A percentile compares a stretch with the other conserved stretches of the same genome.
Evolutionary conservation across 108 stramenopile species (phyloP).

Genomic region (Tribonema minus): DNA sequence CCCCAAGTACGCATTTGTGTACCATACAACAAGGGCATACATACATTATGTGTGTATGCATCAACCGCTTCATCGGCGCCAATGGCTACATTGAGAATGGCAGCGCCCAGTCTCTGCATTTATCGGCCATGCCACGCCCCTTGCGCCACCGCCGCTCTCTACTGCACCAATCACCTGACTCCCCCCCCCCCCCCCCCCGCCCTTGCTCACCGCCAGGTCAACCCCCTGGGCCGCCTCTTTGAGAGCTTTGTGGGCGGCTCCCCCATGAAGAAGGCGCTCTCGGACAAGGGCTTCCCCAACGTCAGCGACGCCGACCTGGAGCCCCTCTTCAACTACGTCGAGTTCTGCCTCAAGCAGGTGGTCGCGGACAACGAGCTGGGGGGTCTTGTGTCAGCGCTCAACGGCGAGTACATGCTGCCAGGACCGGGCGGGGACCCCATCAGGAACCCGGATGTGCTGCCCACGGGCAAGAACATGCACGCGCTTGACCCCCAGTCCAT

Average conservation of each 20-base stretch:
- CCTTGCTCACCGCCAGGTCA: too few relatives aligned
- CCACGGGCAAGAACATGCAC: constrained; percentile 92
- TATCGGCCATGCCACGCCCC: too few relatives aligned
- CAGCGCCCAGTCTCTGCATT: too few relatives aligned
- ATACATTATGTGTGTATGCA: too few relatives aligned
- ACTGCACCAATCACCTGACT: not conserved
- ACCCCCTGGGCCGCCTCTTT: too few relatives aligned
- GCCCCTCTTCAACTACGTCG: constrained; percentile 79
- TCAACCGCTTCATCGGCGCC: too few relatives aligned
- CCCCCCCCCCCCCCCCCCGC: too few relatives aligned
- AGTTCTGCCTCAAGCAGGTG: constrained; percentile 88
- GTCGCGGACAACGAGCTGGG: constrained; percentile 94
- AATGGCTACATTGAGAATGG: too few relatives aligned
- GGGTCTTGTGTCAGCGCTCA: constrained; percentile 82
- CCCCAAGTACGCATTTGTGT: too few relatives aligned
- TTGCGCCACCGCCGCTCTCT: not conserved
- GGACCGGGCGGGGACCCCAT: constrained; percentile 95
- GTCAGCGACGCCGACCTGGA: constrained; percentile 70
- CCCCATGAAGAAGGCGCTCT: constrained; percentile 82
- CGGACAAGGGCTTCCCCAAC: constrained; percentile 74
- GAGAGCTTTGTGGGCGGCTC: too few relatives aligned
- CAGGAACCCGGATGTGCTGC: constrained; percentile 90
- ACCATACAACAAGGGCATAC: too few relatives aligned
- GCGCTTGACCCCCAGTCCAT: constrained; percentile 91
- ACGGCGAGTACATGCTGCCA: constrained; percentile 88